Evolutionary conservation across 495 filamentous ascomycete genomes (phyloP).

Genomic region (Daldinia loculata): DNA sequence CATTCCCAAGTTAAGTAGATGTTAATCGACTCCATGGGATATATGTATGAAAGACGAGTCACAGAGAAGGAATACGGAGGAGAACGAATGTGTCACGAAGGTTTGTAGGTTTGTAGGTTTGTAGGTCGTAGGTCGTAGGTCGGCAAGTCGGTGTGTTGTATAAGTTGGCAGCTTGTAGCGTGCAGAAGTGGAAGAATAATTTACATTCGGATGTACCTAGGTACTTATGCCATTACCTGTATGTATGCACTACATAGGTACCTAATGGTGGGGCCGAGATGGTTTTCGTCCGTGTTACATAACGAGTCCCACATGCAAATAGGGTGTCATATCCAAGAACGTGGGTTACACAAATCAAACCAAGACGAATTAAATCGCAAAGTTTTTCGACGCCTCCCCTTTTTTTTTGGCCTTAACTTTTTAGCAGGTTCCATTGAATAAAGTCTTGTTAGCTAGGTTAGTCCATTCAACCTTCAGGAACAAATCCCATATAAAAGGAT

Average conservation of each 20-base stretch:
- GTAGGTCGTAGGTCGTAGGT: conserved; percentile 12
- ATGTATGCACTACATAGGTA: not conserved
- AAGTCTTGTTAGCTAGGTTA: not conserved
- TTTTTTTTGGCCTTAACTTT: not conserved
- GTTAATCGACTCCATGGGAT: conserved; percentile 25
- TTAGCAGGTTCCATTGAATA: conserved; percentile 14
- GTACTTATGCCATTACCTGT: not conserved
- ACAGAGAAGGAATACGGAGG: not conserved
- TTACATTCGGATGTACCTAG: not conserved
- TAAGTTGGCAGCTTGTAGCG: conserved; percentile 10
- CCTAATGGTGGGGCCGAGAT: conserved; percentile 26
- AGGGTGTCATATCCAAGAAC: conserved; percentile 32
- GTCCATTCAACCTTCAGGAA: conserved; percentile 5
- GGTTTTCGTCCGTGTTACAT: conserved; percentile 15
- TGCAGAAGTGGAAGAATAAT: conserved; percentile 3
- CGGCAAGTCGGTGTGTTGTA: conserved; percentile 34
- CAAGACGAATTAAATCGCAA: conserved; percentile 19
- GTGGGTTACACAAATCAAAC: conserved; percentile 12
- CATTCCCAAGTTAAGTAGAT: conserved; percentile 17
- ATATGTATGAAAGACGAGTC: not conserved
- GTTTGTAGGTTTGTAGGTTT: conserved; percentile 12
- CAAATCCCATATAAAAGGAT: conserved; percentile 8
- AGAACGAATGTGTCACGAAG: conserved; percentile 31
- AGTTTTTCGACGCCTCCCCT: conserved; percentile 15
- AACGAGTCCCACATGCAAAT: conserved; percentile 34